Evolutionary conservation across 345 rosid species (phyloP), one percentile per base, ranked within the genome.

Genomic region (Kandelia obovata): DNA sequence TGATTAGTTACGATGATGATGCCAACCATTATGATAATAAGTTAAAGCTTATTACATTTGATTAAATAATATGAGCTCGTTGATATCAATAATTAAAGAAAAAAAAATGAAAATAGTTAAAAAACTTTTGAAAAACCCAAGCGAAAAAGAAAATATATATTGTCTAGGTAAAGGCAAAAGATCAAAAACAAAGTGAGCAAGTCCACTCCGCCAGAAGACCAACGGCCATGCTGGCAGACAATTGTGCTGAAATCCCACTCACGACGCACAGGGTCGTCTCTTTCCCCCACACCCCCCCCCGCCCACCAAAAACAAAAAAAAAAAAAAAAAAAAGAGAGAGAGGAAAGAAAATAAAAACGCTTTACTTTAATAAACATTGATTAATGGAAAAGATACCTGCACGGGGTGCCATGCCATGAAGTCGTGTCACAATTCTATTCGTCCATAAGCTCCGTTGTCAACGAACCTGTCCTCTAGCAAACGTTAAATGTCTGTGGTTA

Each of bases 181-280:
- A 17, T 23, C 74, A 43, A 65, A 69, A 61, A n/a, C 1, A 8
- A 0, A 13, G 49, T 5, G 10, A 30, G 4, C 5, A 32, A 7
- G 2, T 13, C 7, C 60, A 47, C 25, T n/a, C 46, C 31, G 2
- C 35, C 6, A 17, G 25, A 17, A 17, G n/a, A 23, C 20, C 2
- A 47, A 47, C 6, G 39, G 26, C 25, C 4, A 27, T 20, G 75
- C 37, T 71, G 77, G 79, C 74, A 69, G 77, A 75, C 77, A 75
- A 56, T 60, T 28, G 52, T 31, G 19, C 25, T 46, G 60, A 61
- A 69, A 37, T 75, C 80, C 77, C 49, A 43, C 49, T 43, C 49
- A 3, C 49, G 3, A 69, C 77, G 59, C 61, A 72, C 72, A 46
- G 16, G 70, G 53, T 31, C 60, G n/a, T 62, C 10, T 16, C 8